Evolutionary conservation across 306 rosid species (phyloP).

Genomic region (Delonix regia): DNA sequence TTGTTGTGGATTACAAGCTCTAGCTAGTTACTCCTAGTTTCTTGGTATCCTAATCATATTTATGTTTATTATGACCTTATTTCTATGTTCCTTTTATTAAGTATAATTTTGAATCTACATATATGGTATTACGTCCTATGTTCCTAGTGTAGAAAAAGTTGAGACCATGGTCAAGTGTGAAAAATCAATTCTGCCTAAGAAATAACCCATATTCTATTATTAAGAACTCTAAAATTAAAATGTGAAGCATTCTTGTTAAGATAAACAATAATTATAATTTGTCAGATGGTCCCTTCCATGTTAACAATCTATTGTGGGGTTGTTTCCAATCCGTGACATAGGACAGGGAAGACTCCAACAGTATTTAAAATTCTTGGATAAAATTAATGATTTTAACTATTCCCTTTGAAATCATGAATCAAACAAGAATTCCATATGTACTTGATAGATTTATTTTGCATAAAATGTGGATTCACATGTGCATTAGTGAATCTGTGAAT

Average conservation of each 20-base stretch:
- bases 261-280: conserved; percentile 35
- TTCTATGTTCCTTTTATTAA: too few species aligned
- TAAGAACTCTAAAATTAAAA: conserved; percentile 27
- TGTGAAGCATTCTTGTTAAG: conserved; percentile 28
- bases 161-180: conserved; percentile 42
- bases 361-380: conserved; percentile 35
- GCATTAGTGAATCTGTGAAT: conserved; percentile 36
- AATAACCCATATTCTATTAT: not conserved
- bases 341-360: conserved; percentile 44
- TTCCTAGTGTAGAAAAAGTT: too few species aligned
- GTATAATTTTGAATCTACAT: too few species aligned
- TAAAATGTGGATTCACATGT: conserved; percentile 81
- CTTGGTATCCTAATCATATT: too few species aligned
- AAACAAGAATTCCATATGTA: conserved; percentile 63
- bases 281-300: conserved; percentile 43
- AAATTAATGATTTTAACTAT: conserved; percentile 65
- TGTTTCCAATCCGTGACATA: too few species aligned
- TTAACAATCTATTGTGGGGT: too few species aligned
- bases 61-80: too few species aligned
- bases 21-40: too few species aligned
- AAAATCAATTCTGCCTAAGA: conserved; percentile 29
- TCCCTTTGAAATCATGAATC: conserved; percentile 88
- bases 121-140: too few species aligned
- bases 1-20: too few species aligned
- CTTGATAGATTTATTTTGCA: conserved; percentile 61